These are phyloP conservation scores for Coemansia interrupta DNA, from an alignment of 192 early-diverging fungal species.

Conservation along the genomic window DNA sequence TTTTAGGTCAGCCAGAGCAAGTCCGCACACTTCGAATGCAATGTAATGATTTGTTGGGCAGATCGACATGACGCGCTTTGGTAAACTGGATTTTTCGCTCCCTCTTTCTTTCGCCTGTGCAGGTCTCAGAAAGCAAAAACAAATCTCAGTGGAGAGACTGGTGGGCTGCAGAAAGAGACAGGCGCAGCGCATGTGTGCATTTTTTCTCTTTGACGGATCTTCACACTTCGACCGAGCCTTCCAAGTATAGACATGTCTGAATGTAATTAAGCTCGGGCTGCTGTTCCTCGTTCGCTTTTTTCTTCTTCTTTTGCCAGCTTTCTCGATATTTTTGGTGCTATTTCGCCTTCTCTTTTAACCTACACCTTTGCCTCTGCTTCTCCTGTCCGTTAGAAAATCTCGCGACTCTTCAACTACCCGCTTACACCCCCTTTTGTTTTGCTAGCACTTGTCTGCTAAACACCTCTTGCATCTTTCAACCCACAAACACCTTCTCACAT, in stretches of 20 bases:
- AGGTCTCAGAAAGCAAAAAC: constrained; percentile 3
- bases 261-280: too few species aligned
- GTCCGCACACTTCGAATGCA: neutral
- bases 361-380: too few species aligned
- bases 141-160: constrained; percentile 2
- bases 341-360: too few species aligned
- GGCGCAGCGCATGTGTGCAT: constrained; percentile 2
- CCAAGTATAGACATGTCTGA: constrained; percentile 1
- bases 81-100: constrained; percentile 1
- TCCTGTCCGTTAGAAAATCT: too few species aligned
- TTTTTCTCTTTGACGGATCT: constrained; percentile 1
- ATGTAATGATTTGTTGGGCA: constrained; percentile 4
- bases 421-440: neutral
- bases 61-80: constrained; percentile 6
- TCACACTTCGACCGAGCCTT: neutral
- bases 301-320: constrained; percentile 9
- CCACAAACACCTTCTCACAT: constrained; percentile 5
- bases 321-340: constrained; percentile 3
- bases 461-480: constrained; percentile 5
- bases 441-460: neutral
- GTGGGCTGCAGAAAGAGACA: constrained; percentile 7
- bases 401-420: neutral
- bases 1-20: too few species aligned
- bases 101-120: too few species aligned
- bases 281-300: constrained; percentile 1